phyloP scores from a whole-genome alignment of 306 rosid genomes.

The Begonia fuchsioides region DNA sequence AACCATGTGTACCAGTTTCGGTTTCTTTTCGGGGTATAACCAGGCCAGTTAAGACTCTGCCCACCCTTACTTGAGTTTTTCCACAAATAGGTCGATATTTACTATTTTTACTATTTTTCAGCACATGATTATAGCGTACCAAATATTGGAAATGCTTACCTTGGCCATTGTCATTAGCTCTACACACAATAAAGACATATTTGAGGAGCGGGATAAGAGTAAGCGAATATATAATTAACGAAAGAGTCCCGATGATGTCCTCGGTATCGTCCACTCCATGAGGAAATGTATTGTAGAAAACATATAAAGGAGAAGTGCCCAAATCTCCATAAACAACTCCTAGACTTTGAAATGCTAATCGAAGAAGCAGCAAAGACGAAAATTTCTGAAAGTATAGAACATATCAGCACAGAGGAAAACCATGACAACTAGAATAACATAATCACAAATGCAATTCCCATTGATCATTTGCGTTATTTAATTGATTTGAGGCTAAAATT shows the following conservation, averaged over 20 bases:
- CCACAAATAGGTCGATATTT: too few species aligned
- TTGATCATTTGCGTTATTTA: too few species aligned
- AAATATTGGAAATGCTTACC: constrained; percentile 4
- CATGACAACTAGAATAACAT: neutral
- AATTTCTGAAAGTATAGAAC: constrained; percentile 49
- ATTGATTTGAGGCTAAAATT: too few species aligned
- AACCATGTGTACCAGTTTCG: too few species aligned
- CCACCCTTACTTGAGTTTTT: too few species aligned
- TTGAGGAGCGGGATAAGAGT: constrained; percentile 18
- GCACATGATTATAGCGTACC: neutral
- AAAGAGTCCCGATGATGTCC: constrained; percentile 18
- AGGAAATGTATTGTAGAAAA: constrained; percentile 16
- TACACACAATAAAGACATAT: constrained; percentile 14
- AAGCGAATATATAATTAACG: constrained; percentile 19
- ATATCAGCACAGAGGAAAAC: constrained; percentile 16
- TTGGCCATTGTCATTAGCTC: constrained; percentile 22
- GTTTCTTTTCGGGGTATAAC: too few species aligned
- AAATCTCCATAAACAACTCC: neutral
- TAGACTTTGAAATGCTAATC: neutral
- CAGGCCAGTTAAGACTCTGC: too few species aligned
- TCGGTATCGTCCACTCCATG: constrained; percentile 11
- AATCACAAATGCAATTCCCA: too few species aligned
- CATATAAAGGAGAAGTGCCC: constrained; percentile 5
- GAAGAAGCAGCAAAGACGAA: constrained; percentile 47
- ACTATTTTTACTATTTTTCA: neutral